Conservation (phyloP, 2,329 filamentous ascomycete genomes). For the Phoma sp. region DNA sequence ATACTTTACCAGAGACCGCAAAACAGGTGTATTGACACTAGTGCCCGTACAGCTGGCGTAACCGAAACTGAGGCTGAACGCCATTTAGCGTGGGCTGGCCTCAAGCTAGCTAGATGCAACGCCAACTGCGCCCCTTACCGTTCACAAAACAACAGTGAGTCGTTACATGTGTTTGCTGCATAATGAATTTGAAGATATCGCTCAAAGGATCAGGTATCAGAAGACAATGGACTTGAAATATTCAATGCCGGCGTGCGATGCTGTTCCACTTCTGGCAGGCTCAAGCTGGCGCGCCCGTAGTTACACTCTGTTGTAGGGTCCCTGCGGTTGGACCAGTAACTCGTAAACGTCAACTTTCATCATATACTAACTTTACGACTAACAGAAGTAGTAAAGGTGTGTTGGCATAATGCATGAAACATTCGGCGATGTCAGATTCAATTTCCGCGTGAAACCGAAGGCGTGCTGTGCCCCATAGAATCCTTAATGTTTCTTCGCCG, state of each 20-base stretch:
- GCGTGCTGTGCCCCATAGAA: constrained; percentile 6
- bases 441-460: constrained; percentile 1
- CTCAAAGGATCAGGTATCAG: background rate
- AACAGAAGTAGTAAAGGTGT: too few relatives aligned
- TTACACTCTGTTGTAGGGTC: background rate
- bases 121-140: constrained; percentile 6
- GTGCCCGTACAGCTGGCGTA: background rate
- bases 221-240: background rate
- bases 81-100: constrained; percentile 11
- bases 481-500: constrained; percentile 3
- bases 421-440: background rate
- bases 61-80: constrained; percentile 14
- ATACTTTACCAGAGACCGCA: background rate
- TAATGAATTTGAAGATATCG: too few relatives aligned
- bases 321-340: background rate
- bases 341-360: background rate
- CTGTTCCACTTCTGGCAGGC: background rate
- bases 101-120: constrained; percentile 2
- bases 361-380: background rate
- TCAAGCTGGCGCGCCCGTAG: background rate
- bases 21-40: constrained; percentile 14
- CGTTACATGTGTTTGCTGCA: background rate
- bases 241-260: background rate
- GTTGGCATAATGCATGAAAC: background rate
- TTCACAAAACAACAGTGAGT: constrained; percentile 1